Base-by-base conservation (phyloP, 2,329 filamentous ascomycete genomes). In the Periconia sp. region DNA sequence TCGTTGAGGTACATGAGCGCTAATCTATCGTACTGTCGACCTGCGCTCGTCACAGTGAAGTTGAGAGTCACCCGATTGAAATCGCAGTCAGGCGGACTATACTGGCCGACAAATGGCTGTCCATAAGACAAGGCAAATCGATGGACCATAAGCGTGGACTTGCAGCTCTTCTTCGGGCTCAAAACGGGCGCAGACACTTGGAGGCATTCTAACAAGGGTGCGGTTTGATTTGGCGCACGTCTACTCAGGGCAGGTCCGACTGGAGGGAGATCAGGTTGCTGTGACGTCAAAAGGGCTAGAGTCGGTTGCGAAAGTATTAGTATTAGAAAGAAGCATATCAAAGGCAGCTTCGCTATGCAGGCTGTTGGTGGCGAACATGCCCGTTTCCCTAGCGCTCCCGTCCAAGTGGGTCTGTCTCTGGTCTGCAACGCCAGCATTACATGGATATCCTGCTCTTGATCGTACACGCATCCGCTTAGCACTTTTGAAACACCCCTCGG, bases 61-160 rank as follows among this genome's bases (percentile, higher is more conserved):
- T 91, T 90, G 67, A 94, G 82, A 17, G 82, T 79, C 12, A 92
- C 85, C 23, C 83, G 80, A 61, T 90, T 87, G 73, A 92, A 94
- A 12, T 78, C 69, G 67, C 86, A 90, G 18, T 70, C 59, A 1
- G 88, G 87, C 10, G 88, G 88, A 1, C 70, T 74, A 61, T 89
- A 91, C 12, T 75, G 67, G 32, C 82, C 86, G 55, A 91, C 76
- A 63, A 84, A 92, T 1, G 88, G 88, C 23, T 77, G 65, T n/a
- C 84, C 85, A 63, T 91, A 92, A 50, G 86, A 91, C 50, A 73
- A 81, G 9, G 75, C 86, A 73, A 92, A 92, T 0, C 80, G 78
- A 68, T 90, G 78, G 3, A 84, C 73, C 81, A 91, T 88, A 41
- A 92, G 68, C n/a, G 80, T 68, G 26, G 83, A 63, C 30, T 79